phyloP scores from a whole-genome alignment of 345 rosid species.

The Eucalyptus regnans region DNA sequence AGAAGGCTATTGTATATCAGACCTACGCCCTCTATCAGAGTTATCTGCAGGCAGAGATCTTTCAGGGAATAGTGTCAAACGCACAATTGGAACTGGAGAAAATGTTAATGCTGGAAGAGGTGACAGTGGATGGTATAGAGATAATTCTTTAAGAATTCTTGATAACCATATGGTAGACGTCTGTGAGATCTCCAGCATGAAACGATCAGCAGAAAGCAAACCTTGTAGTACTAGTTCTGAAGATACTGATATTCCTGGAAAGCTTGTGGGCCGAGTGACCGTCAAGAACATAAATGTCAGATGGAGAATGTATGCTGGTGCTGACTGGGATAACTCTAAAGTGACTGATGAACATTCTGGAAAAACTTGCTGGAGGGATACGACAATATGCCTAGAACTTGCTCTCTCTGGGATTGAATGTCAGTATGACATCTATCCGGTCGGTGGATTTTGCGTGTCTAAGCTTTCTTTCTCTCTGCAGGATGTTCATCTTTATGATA shows the following conservation, averaged over 20 bases:
- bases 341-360: slow-evolving; percentile 9
- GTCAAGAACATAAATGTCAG: slow-evolving; percentile 46
- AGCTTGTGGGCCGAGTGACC: slow-evolving; percentile 45
- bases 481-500: slow-evolving; percentile 71
- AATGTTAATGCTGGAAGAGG: slow-evolving; percentile 37
- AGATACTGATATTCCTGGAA: slow-evolving; percentile 20
- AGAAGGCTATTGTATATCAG: slow-evolving; percentile 70
- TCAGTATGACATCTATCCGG: slow-evolving; percentile 51
- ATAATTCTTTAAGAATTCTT: slow-evolving; percentile 34
- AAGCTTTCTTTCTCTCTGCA: slow-evolving; percentile 53
- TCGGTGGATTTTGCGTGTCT: slow-evolving; percentile 48
- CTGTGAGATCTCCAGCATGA: slow-evolving; percentile 26
- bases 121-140: slow-evolving; percentile 70
- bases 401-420: slow-evolving; percentile 48
- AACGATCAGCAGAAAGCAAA: slow-evolving; percentile 32
- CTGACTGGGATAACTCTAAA: slow-evolving; percentile 49
- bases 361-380: slow-evolving; percentile 38
- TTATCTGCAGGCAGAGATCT: slow-evolving; percentile 32
- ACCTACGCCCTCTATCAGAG: slow-evolving; percentile 44
- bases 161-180: slow-evolving; percentile 75
- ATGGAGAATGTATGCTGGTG: slow-evolving; percentile 85
- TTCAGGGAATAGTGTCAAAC: slow-evolving; percentile 7
- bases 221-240: slow-evolving; percentile 8
- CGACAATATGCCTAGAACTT: slow-evolving; percentile 54
- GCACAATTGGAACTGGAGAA: slow-evolving; percentile 15